Percentiles rank a stretch among this genome's conserved stretches.
These are phyloP conservation scores for Lachancea meyersii DNA, from an alignment of 805 yeast species.

Conservation along the genomic window DNA sequence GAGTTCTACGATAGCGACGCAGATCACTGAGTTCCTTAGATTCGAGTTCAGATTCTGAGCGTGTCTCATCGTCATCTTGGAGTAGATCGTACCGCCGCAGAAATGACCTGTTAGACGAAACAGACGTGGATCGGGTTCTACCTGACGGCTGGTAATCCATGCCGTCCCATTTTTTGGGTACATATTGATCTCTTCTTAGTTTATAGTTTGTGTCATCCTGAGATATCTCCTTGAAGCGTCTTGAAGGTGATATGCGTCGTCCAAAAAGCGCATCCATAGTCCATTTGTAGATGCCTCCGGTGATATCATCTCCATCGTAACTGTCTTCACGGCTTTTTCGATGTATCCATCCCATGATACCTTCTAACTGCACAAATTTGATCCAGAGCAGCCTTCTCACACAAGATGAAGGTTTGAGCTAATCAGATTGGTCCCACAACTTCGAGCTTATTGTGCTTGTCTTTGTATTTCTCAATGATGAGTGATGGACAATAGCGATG, in stretches of 20 bases:
- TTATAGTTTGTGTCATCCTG: slow-evolving; percentile 27
- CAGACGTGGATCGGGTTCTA: slow-evolving; percentile 22
- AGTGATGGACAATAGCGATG: neutral
- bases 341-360: neutral
- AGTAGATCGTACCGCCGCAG: slow-evolving; percentile 24
- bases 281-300: slow-evolving; percentile 25
- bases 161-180: slow-evolving; percentile 3
- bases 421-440: no score
- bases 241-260: slow-evolving; percentile 24
- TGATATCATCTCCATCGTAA: slow-evolving; percentile 8
- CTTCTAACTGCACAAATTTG: no score
- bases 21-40: neutral
- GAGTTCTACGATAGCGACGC: neutral
- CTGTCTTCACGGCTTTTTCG: neutral
- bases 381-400: no score
- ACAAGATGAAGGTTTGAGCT: no score
- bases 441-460: neutral
- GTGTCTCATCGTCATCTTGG: slow-evolving; percentile 15
- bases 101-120: slow-evolving; percentile 21
- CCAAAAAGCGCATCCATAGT: slow-evolving; percentile 31
- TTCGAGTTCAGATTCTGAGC: slow-evolving; percentile 3
- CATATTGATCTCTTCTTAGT: slow-evolving; percentile 3
- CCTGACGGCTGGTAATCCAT: neutral
- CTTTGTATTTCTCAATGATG: neutral
- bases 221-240: slow-evolving; percentile 23